Evolutionary conservation across 208 protist genomes (phyloP).

Genomic region (Crithidia acanthocephali): DNA sequence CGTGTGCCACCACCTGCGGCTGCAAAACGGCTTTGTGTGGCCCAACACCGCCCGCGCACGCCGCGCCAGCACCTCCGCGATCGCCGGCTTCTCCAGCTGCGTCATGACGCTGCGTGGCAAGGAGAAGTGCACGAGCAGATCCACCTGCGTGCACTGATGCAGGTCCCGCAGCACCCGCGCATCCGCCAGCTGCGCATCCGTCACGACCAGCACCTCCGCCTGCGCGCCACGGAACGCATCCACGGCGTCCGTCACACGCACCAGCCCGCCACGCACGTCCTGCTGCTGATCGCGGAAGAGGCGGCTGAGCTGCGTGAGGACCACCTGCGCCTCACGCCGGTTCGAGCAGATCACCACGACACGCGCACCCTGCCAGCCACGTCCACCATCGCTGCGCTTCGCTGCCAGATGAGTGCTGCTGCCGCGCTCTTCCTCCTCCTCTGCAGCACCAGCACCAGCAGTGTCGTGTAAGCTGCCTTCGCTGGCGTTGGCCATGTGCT

Average conservation of each 20-base stretch:
- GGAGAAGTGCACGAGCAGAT: constrained; percentile 61
- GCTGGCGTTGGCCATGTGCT: constrained; percentile 20
- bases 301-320: constrained; percentile 37
- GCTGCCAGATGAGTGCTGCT: too few species aligned
- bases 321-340: constrained; percentile 59
- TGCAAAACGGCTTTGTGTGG: constrained; percentile 19
- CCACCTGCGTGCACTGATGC: constrained; percentile 27
- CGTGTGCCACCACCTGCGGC: constrained; percentile 28
- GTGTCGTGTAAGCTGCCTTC: too few species aligned
- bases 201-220: constrained; percentile 59
- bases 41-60: constrained; percentile 43
- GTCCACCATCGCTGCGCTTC: too few species aligned
- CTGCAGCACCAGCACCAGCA: background rate
- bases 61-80: constrained; percentile 47
- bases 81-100: constrained; percentile 46
- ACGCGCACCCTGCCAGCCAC: constrained; percentile 14
- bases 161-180: constrained; percentile 31
- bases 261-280: constrained; percentile 11
- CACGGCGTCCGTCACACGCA: constrained; percentile 43
- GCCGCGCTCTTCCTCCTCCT: background rate
- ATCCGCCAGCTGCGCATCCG: constrained; percentile 56
- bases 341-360: constrained; percentile 60
- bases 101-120: constrained; percentile 50
- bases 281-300: constrained; percentile 32
- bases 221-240: constrained; percentile 40